Percentiles rank a stretch among this genome's conserved stretches.
Evolutionary conservation across 2,329 filamentous ascomycete genomes (phyloP).

Genomic region (Phoma sp.): DNA sequence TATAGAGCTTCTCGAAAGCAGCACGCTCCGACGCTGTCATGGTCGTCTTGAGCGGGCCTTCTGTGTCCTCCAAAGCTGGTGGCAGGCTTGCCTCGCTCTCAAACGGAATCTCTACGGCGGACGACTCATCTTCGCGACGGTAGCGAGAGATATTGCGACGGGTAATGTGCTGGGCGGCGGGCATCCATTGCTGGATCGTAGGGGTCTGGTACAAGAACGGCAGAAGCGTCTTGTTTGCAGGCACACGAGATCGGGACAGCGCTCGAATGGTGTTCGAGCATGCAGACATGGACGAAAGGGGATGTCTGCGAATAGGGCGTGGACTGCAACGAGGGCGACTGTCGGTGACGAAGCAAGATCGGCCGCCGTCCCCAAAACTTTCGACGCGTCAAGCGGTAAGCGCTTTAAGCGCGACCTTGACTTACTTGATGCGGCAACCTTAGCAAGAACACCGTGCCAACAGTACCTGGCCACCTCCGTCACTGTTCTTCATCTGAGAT

Average conservation of each 20-base stretch:
- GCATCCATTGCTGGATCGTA: conserved; percentile 58
- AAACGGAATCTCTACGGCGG: conserved; percentile 51
- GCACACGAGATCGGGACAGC: conserved; percentile 37
- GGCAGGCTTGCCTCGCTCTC: conserved; percentile 49
- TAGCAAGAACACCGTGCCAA: background rate
- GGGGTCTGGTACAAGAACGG: conserved; percentile 77
- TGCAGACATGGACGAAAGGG: conserved; percentile 36
- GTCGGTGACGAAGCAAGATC: background rate
- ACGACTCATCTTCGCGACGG: conserved; percentile 53
- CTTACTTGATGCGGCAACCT: conserved; percentile 9
- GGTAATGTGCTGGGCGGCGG: conserved; percentile 23
- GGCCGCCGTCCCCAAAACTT: conserved; percentile 6
- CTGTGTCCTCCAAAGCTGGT: conserved; percentile 23
- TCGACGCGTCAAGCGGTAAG: conserved; percentile 5
- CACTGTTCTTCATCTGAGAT: no score
- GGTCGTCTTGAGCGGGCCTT: conserved; percentile 35
- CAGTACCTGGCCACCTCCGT: no score
- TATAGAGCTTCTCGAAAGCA: conserved; percentile 45
- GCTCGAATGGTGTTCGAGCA: conserved; percentile 39
- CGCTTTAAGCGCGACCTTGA: conserved; percentile 5
- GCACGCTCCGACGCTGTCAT: conserved; percentile 45
- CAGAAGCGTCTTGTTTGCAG: conserved; percentile 54
- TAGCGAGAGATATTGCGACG: conserved; percentile 31
- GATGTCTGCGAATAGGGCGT: background rate
- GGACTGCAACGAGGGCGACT: background rate